These are phyloP conservation scores for Saussurea involucrata DNA, from an alignment of 129 eudicot species.

Conservation along the genomic window DNA sequence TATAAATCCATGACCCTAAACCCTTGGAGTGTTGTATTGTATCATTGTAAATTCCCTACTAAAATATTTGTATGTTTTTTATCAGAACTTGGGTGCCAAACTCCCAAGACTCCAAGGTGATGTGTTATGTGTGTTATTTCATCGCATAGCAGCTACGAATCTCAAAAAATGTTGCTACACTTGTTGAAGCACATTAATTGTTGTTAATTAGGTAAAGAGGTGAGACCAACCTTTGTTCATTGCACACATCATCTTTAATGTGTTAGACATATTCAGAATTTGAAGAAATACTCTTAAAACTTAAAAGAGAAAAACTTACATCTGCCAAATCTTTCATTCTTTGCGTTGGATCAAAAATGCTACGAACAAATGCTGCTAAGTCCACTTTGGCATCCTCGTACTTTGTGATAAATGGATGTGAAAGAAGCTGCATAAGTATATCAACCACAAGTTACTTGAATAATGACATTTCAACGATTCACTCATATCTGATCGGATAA, in stretches of 20 bases:
- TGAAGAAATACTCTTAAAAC: slow-evolving; percentile 1
- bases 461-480: neutral
- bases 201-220: neutral
- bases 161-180: too few relatives aligned
- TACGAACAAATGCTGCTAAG: slow-evolving; percentile 74
- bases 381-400: slow-evolving; percentile 54
- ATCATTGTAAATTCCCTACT: too few relatives aligned
- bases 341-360: slow-evolving; percentile 84
- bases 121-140: neutral
- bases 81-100: too few relatives aligned
- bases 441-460: slow-evolving; percentile 4
- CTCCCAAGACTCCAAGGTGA: neutral
- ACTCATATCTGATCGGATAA: neutral
- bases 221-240: neutral
- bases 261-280: slow-evolving; percentile 2
- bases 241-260: neutral
- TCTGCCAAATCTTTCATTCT: slow-evolving; percentile 95
- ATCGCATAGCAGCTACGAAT: neutral
- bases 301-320: slow-evolving; percentile 49
- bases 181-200: neutral
- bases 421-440: slow-evolving; percentile 64
- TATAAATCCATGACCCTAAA: too few relatives aligned
- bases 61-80: too few relatives aligned
- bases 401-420: slow-evolving; percentile 72
- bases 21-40: too few relatives aligned